A percentile compares a stretch with the other conserved stretches of the same genome.
Conservation (phyloP, 169 alveolate genomes). For the Plasmodium coatneyi region DNA sequence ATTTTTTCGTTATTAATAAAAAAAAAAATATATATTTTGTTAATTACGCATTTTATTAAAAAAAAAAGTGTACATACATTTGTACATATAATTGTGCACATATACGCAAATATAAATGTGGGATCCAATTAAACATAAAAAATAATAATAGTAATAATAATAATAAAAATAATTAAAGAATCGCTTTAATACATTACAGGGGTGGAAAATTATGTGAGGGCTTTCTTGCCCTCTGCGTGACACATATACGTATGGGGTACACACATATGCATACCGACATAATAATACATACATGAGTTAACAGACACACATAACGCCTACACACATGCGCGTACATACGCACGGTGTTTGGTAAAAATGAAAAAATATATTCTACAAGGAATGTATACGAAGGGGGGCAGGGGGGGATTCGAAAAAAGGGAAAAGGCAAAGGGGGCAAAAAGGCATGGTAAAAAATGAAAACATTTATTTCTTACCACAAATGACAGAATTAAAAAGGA, state of each 20-base stretch:
- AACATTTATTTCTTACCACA: constrained; percentile 32
- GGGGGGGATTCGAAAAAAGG: neutral
- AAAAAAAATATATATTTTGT: neutral
- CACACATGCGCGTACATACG: neutral
- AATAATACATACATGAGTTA: neutral
- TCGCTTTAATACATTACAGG: neutral
- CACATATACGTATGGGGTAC: neutral
- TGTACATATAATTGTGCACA: neutral
- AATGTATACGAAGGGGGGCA: neutral
- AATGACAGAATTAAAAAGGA: constrained; percentile 55
- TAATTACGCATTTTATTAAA: neutral
- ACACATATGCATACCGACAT: constrained; percentile 4
- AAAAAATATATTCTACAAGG: constrained; percentile 21
- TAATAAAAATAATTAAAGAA: neutral
- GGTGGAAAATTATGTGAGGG: neutral
- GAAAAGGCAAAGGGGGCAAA: constrained; percentile 1
- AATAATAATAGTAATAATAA: too few relatives aligned
- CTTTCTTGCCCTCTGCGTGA: neutral
- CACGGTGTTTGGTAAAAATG: neutral
- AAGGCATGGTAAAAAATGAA: constrained; percentile 4
- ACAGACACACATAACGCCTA: neutral
- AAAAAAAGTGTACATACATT: neutral
- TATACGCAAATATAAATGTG: neutral
- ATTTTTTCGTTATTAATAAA: neutral
- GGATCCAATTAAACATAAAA: constrained; percentile 3